These are phyloP conservation scores for Tylopilus sp. DNA, from an alignment of 1,284 basidiomycete species.

Conservation along the genomic window DNA sequence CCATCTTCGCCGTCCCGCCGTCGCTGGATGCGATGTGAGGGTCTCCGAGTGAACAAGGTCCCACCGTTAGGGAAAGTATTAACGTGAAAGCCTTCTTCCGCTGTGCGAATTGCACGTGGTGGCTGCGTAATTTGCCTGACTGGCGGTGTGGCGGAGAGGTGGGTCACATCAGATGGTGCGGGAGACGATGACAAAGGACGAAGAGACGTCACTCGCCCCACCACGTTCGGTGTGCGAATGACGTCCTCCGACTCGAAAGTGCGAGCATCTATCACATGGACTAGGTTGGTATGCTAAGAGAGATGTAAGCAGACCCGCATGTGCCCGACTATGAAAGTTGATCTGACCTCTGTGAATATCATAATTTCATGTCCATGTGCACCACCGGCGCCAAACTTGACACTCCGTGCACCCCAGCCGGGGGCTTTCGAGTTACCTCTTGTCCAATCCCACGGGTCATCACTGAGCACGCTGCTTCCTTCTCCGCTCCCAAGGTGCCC, in stretches of 20 bases:
- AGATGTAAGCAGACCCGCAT: slow-evolving; percentile 11
- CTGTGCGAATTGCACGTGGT: slow-evolving; percentile 43
- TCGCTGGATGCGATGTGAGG: slow-evolving; percentile 23
- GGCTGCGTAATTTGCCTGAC: slow-evolving; percentile 21
- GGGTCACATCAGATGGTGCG: slow-evolving; percentile 14
- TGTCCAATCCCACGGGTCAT: slow-evolving; percentile 64
- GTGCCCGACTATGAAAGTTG: slow-evolving; percentile 4
- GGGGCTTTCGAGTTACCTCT: slow-evolving; percentile 53
- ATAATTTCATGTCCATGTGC: slow-evolving; percentile 56
- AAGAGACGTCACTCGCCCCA: slow-evolving; percentile 18
- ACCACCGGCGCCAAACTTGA: slow-evolving; percentile 67
- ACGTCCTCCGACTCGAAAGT: slow-evolving; percentile 75
- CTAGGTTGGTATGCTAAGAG: slow-evolving; percentile 61
- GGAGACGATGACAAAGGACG: slow-evolving; percentile 17
- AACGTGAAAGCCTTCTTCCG: slow-evolving; percentile 56
- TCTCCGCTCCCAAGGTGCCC: slow-evolving; percentile 38
- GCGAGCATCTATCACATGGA: slow-evolving; percentile 75
- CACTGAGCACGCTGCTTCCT: slow-evolving; percentile 53
- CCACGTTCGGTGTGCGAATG: slow-evolving; percentile 52
- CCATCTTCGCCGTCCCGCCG: slow-evolving; percentile 32
- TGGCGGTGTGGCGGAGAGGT: slow-evolving; percentile 6
- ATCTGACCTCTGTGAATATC: slow-evolving; percentile 75
- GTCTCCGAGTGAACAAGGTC: slow-evolving; percentile 16
- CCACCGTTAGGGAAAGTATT: slow-evolving; percentile 14
- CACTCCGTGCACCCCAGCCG: slow-evolving; percentile 70